These are phyloP conservation scores for Neohortaea acidophila DNA, from an alignment of 495 filamentous ascomycete genomes.

Conservation along the genomic window DNA sequence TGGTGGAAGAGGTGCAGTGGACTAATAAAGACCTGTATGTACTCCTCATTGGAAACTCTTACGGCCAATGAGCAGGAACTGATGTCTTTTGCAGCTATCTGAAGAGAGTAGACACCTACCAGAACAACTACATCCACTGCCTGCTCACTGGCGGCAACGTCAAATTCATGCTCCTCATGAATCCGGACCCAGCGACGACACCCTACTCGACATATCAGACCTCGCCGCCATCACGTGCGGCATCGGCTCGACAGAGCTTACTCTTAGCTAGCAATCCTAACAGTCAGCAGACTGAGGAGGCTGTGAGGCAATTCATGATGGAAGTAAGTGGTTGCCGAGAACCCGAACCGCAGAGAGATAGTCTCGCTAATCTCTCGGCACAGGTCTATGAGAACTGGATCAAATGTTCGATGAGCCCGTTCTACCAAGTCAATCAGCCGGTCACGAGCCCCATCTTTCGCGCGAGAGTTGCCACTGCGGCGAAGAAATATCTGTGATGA, in stretches of 20 bases:
- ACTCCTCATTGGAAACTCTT: neutral
- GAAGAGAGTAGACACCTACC: conserved; percentile 86
- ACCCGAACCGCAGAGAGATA: neutral
- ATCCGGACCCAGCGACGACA: conserved; percentile 40
- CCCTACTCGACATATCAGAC: conserved; percentile 20
- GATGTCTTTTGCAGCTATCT: conserved; percentile 52
- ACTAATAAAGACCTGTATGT: conserved; percentile 55
- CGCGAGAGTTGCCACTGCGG: conserved; percentile 62
- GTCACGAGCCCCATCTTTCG: conserved; percentile 77
- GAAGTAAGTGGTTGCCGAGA: conserved; percentile 31
- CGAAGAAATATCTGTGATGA: conserved; percentile 68
- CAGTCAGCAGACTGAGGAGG: conserved; percentile 78
- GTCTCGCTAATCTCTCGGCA: neutral
- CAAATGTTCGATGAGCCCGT: conserved; percentile 95
- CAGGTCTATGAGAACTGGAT: conserved; percentile 79
- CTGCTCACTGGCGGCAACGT: conserved; percentile 74
- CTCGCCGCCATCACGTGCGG: conserved; percentile 23
- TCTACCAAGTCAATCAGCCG: conserved; percentile 68
- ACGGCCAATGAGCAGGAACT: neutral
- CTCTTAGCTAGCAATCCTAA: conserved; percentile 64
- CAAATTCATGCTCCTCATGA: conserved; percentile 82
- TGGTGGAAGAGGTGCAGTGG: conserved; percentile 94
- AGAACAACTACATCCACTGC: conserved; percentile 75
- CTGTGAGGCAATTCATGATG: conserved; percentile 77
- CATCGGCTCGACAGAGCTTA: conserved; percentile 18